A percentile compares a stretch with the other conserved stretches of the same genome.
Conservation (phyloP, 2,329 filamentous ascomycete genomes). For the Coniochaeta sp. region DNA sequence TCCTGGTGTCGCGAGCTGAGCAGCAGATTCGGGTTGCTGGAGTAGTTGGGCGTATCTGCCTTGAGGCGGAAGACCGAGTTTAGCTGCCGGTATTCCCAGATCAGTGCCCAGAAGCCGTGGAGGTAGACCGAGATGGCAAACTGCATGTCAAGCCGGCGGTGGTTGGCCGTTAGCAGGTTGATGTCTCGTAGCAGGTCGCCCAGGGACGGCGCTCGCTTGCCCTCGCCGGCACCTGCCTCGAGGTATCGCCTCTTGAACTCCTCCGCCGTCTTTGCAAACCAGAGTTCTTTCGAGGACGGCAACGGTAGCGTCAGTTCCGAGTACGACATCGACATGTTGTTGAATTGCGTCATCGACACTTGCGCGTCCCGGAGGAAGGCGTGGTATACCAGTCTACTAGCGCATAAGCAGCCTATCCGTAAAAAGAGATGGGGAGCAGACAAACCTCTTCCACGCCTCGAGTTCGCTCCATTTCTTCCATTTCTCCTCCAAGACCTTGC, state of each 20-base stretch:
- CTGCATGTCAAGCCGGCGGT: slow-evolving; percentile 46
- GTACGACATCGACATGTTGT: slow-evolving; percentile 60
- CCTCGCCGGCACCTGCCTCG: slow-evolving; percentile 26
- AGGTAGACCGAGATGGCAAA: slow-evolving; percentile 53
- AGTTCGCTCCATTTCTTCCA: slow-evolving; percentile 58
- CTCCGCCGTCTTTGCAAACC: slow-evolving; percentile 55
- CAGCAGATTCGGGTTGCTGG: slow-evolving; percentile 34
- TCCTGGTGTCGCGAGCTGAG: slow-evolving; percentile 53
- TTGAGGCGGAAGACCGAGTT: slow-evolving; percentile 40
- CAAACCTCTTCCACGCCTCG: slow-evolving; percentile 58
- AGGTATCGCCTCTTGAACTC: slow-evolving; percentile 60
- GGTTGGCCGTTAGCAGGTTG: slow-evolving; percentile 39
- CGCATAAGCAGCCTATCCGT: not conserved
- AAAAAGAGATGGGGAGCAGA: not conserved
- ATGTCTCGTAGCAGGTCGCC: slow-evolving; percentile 51
- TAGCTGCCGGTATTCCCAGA: slow-evolving; percentile 59
- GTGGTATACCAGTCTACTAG: slow-evolving; percentile 52
- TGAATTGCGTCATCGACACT: slow-evolving; percentile 58
- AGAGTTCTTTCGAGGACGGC: slow-evolving; percentile 54
- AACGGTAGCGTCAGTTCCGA: slow-evolving; percentile 60
- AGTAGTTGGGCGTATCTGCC: slow-evolving; percentile 33
- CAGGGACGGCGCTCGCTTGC: slow-evolving; percentile 39
- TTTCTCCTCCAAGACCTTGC: slow-evolving; percentile 50
- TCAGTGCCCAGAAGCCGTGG: slow-evolving; percentile 57
- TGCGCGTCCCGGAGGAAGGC: slow-evolving; percentile 60